Evolutionary conservation across 495 filamentous ascomycete species (phyloP).

Genomic region (Tuber indicum): DNA sequence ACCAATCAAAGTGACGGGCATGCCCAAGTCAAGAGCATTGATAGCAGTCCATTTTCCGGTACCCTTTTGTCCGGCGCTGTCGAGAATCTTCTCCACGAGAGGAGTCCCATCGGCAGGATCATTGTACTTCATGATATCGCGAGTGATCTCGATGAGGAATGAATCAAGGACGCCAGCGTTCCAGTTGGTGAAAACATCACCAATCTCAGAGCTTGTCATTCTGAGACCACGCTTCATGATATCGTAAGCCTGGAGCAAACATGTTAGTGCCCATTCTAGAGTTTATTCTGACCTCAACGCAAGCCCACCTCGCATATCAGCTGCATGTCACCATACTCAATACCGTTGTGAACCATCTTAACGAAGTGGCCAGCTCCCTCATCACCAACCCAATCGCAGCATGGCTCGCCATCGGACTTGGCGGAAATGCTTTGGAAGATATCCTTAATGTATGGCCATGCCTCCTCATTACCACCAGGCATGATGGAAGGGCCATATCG

Average conservation of each 20-base stretch:
- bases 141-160: conserved; percentile 98
- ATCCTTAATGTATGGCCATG: conserved; percentile 98
- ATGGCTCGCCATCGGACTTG: conserved; percentile 92
- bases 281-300: not conserved
- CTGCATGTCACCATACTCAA: conserved; percentile 99
- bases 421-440: conserved; percentile 96
- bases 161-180: conserved; percentile 98
- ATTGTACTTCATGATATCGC: conserved; percentile 93
- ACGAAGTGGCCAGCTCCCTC: conserved; percentile 99
- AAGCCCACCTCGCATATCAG: conserved; percentile 87
- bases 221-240: conserved; percentile 97
- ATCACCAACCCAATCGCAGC: conserved; percentile 99
- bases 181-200: conserved; percentile 89
- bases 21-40: conserved; percentile 95
- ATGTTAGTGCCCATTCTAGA: conserved; percentile 27
- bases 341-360: conserved; percentile 99
- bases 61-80: conserved; percentile 98
- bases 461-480: conserved; percentile 96
- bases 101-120: conserved; percentile 80
- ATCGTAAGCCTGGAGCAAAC: conserved; percentile 76
- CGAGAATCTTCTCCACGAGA: conserved; percentile 96
- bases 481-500: conserved; percentile 95
- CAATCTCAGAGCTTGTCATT: conserved; percentile 80
- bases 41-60: conserved; percentile 99
- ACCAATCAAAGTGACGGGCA: conserved; percentile 97